Evolutionary conservation across 2,329 filamentous ascomycete genomes (phyloP).

Genomic region (Aspergillus pseudonomiae): DNA sequence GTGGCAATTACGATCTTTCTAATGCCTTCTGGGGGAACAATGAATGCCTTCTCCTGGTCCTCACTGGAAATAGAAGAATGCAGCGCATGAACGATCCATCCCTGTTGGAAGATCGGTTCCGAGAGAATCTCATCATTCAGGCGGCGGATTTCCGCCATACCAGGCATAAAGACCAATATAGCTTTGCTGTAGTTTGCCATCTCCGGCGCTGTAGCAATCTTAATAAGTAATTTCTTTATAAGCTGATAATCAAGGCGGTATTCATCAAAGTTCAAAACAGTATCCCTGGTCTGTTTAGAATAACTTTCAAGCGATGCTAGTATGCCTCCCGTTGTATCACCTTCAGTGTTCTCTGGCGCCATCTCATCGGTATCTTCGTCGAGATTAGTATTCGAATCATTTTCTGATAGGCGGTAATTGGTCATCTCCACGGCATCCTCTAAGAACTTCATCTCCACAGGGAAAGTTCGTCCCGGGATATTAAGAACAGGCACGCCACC

Average conservation of each 20-base stretch:
- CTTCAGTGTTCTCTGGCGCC: constrained; percentile 51
- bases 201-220: constrained; percentile 70
- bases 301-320: constrained; percentile 72
- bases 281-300: constrained; percentile 73
- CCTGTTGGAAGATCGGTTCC: constrained; percentile 71
- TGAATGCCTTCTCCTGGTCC: constrained; percentile 92
- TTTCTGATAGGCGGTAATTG: constrained; percentile 71
- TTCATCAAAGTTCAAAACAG: constrained; percentile 79
- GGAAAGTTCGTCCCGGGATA: constrained; percentile 91
- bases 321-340: constrained; percentile 59
- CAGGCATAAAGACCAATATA: constrained; percentile 91
- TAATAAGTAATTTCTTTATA: constrained; percentile 75
- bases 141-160: constrained; percentile 87
- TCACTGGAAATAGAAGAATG: constrained; percentile 96
- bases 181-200: constrained; percentile 80
- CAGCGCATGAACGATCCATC: constrained; percentile 85
- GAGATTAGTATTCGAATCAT: constrained; percentile 42
- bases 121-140: constrained; percentile 83
- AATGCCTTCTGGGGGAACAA: constrained; percentile 76
- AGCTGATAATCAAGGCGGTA: constrained; percentile 90
- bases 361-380: constrained; percentile 52
- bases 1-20: constrained; percentile 96
- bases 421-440: constrained; percentile 93
- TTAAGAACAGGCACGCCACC: constrained; percentile 82
- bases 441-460: constrained; percentile 82